Evolutionary conservation across 1,284 basidiomycete genomes (phyloP).

Genomic region (Porodaedalea pini): DNA sequence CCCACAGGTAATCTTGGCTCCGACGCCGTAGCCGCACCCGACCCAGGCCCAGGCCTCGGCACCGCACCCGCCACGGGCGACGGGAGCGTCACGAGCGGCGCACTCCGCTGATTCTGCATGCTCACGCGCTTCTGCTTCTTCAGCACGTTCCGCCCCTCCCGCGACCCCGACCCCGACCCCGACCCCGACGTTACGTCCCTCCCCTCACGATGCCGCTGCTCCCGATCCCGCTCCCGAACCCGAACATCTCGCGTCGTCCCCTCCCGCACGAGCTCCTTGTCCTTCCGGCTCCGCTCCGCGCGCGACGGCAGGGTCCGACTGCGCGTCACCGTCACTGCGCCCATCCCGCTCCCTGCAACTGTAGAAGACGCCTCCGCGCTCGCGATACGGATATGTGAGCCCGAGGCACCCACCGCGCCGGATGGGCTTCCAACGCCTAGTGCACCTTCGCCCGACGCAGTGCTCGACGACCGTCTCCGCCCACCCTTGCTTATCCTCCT

Average conservation of each 20-base stretch:
- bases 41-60: not conserved
- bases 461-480: slow-evolving; percentile 3
- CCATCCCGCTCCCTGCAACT: slow-evolving; percentile 22
- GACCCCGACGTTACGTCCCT: not conserved
- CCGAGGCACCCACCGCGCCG: not conserved
- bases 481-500: not conserved
- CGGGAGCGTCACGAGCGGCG: no score
- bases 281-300: slow-evolving; percentile 22
- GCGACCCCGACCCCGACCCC: not conserved
- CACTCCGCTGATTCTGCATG: slow-evolving; percentile 11
- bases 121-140: slow-evolving; percentile 20
- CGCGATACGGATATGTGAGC: slow-evolving; percentile 11
- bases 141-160: slow-evolving; percentile 14
- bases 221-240: not conserved
- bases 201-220: not conserved
- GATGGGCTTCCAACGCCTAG: not conserved
- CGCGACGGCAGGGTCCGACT: slow-evolving; percentile 59
- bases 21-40: not conserved
- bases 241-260: slow-evolving; percentile 1
- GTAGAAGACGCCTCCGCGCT: slow-evolving; percentile 3
- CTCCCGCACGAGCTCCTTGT: slow-evolving; percentile 11
- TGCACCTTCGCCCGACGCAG: slow-evolving; percentile 1
- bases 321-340: slow-evolving; percentile 44
- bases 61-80: no score
- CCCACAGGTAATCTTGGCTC: no score